Evolutionary conservation across 805 yeast species (phyloP).

Genomic region (Sugiyamaella chiloensis): DNA sequence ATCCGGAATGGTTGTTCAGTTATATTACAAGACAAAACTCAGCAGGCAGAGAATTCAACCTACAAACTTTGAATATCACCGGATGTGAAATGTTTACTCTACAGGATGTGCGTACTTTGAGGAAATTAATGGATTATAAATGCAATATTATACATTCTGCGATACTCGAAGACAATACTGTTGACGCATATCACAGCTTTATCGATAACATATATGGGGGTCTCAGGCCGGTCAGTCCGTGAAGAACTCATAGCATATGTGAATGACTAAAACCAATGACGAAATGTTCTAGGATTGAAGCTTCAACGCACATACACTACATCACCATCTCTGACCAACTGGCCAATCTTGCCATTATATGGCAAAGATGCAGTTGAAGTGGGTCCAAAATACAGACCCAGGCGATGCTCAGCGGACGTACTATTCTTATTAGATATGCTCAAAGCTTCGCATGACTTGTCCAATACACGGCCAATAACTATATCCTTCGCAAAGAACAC

Average conservation of each 20-base stretch:
- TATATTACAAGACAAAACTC: slow-evolving; percentile 12
- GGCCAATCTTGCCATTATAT: slow-evolving; percentile 16
- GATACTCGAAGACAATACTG: slow-evolving; percentile 20
- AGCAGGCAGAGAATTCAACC: neutral
- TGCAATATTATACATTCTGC: slow-evolving; percentile 20
- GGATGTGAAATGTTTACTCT: slow-evolving; percentile 21
- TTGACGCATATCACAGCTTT: slow-evolving; percentile 19
- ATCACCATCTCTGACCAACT: slow-evolving; percentile 16
- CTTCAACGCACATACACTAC: slow-evolving; percentile 13
- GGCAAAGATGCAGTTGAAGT: slow-evolving; percentile 9
- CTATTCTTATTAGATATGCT: slow-evolving; percentile 23
- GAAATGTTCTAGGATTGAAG: no score
- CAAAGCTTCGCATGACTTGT: slow-evolving; percentile 25
- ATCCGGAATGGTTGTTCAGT: slow-evolving; percentile 14
- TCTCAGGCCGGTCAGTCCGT: neutral
- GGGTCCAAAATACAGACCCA: slow-evolving; percentile 13
- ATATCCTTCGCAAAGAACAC: slow-evolving; percentile 24
- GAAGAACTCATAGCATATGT: neutral
- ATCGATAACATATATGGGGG: slow-evolving; percentile 14
- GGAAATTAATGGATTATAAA: slow-evolving; percentile 2
- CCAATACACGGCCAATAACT: slow-evolving; percentile 28
- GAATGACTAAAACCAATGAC: no score
- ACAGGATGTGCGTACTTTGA: slow-evolving; percentile 12
- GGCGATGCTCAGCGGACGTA: slow-evolving; percentile 8
- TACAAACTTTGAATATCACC: slow-evolving; percentile 5